Percentiles rank a stretch among this genome's conserved stretches.
Conservation (phyloP, 129 eudicot species). For the Scalesia atractyloides region DNA sequence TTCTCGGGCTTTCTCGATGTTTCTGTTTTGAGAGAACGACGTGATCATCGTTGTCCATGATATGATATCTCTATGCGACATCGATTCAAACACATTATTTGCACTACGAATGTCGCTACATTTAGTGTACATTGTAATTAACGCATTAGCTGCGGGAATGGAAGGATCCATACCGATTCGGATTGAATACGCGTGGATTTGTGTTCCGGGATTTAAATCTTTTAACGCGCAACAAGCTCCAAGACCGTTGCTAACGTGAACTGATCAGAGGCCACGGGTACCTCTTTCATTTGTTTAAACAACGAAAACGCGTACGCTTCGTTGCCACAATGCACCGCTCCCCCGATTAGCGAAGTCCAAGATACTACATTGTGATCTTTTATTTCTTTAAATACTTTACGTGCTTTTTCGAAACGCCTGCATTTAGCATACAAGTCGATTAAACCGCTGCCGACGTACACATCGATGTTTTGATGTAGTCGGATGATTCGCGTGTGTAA, state of each 20-base stretch:
- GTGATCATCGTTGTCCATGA: conserved; percentile 68
- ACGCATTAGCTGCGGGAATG: conserved; percentile 50
- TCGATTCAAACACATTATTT: conserved; percentile 36
- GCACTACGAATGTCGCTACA: conserved; percentile 46
- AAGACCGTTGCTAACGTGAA: conserved; percentile 52
- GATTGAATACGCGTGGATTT: conserved; percentile 47
- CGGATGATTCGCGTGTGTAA: conserved; percentile 53
- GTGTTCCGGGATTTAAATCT: conserved; percentile 43
- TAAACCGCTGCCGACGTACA: conserved; percentile 45
- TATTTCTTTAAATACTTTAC: conserved; percentile 37
- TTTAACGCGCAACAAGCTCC: conserved; percentile 41
- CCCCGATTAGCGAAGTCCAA: conserved; percentile 54
- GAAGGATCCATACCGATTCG: conserved; percentile 39
- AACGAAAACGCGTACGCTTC: conserved; percentile 45
- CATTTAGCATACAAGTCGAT: conserved; percentile 66
- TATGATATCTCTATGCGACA: conserved; percentile 49
- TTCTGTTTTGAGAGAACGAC: conserved; percentile 40
- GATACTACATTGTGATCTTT: conserved; percentile 46
- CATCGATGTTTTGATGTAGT: conserved; percentile 41
- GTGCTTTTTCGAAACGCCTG: conserved; percentile 39
- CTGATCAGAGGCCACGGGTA: conserved; percentile 43
- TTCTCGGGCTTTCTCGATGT: conserved; percentile 44
- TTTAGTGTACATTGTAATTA: conserved; percentile 57
- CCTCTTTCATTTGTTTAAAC: conserved; percentile 45
- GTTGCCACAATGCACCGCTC: conserved; percentile 44